Percentiles rank a stretch among this genome's conserved stretches.
Conservation (phyloP, 805 yeast species). For the Myxozyma mucilagina region DNA sequence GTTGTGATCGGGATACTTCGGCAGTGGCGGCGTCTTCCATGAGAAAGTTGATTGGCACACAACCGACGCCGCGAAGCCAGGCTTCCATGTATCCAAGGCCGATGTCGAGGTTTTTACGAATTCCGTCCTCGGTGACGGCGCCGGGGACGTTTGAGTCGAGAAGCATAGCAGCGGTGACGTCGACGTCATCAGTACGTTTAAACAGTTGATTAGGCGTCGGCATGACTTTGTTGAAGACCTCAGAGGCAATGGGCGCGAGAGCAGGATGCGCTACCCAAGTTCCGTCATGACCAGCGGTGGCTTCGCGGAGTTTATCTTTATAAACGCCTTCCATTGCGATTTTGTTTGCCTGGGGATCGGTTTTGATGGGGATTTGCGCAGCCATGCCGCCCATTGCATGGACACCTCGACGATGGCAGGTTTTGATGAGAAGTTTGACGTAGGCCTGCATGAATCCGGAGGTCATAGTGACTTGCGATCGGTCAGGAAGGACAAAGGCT, state of each 20-base stretch:
- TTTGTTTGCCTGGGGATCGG: slow-evolving; percentile 59
- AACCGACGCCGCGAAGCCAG: slow-evolving; percentile 70
- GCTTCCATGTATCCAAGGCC: slow-evolving; percentile 73
- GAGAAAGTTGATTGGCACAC: slow-evolving; percentile 71
- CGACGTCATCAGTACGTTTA: slow-evolving; percentile 50
- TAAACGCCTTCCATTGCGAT: slow-evolving; percentile 67
- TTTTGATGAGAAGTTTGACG: slow-evolving; percentile 63
- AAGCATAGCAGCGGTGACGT: slow-evolving; percentile 59
- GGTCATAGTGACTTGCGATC: slow-evolving; percentile 56
- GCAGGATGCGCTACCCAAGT: slow-evolving; percentile 81
- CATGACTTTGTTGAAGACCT: slow-evolving; percentile 73
- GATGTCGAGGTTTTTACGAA: slow-evolving; percentile 61
- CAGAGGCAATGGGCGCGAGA: slow-evolving; percentile 61
- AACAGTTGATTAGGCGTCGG: slow-evolving; percentile 72
- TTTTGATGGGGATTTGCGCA: slow-evolving; percentile 72
- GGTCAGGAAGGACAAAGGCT: slow-evolving; percentile 65
- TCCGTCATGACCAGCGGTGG: slow-evolving; percentile 67
- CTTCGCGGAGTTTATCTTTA: slow-evolving; percentile 68
- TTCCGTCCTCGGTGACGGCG: slow-evolving; percentile 62
- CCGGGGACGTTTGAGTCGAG: slow-evolving; percentile 65
- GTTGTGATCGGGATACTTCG: slow-evolving; percentile 71
- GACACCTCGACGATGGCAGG: slow-evolving; percentile 70
- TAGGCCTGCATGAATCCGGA: slow-evolving; percentile 70
- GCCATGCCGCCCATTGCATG: slow-evolving; percentile 83
- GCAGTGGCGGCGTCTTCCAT: slow-evolving; percentile 83